Evolutionary conservation across 768 basidiomycete genomes (phyloP), one percentile per base, ranked within the genome.

Genomic region (Fibroporia radiculosa): DNA sequence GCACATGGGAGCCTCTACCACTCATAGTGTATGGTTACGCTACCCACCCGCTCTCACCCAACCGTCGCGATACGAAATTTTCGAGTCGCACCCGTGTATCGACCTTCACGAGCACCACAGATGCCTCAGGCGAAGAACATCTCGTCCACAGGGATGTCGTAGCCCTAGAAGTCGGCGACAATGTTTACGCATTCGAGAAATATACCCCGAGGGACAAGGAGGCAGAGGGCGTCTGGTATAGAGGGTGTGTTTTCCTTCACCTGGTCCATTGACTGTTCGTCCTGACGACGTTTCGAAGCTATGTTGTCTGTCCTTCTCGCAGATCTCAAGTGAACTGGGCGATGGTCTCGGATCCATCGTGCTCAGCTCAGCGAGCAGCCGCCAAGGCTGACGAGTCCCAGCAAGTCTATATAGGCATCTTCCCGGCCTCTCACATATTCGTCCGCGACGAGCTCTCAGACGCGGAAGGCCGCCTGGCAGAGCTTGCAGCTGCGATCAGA

Each of bases 161-260:
- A 26, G 75, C 83, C 5, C 75, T 98, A 45, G 93, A 96, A 54
- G 85, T 97, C 23, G 95, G 95, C 37, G 93, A 96, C 63, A 93
- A 97, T 60, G 82, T 98, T 26, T 97, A 97, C 65, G 92, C 93
- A 14, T 97, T 97, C 57, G 95, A 98, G 68, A 83, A 83, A 59
- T 93, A 92, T 62, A 81, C 73, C 0, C 82, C 84, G 10, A 70
- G 70, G 40, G 73, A 69, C 46, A 86, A 83, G 57, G 86, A 88
- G 42, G 78, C 77, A 11, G 85, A 87, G 44, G 83, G 82, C 16
- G 64, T 80, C 13, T 98, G 95, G 95, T 97, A 91, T 65, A 73
- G 95, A 68, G 95, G 95, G 87, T 96, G 62, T 63, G 87, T 78
- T 48, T 51, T 37, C 23, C 6, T 27, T 23, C 12, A 25, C 12